Evolutionary conservation across 805 yeast genomes (phyloP).

Genomic region (Kregervanrija delftensis): DNA sequence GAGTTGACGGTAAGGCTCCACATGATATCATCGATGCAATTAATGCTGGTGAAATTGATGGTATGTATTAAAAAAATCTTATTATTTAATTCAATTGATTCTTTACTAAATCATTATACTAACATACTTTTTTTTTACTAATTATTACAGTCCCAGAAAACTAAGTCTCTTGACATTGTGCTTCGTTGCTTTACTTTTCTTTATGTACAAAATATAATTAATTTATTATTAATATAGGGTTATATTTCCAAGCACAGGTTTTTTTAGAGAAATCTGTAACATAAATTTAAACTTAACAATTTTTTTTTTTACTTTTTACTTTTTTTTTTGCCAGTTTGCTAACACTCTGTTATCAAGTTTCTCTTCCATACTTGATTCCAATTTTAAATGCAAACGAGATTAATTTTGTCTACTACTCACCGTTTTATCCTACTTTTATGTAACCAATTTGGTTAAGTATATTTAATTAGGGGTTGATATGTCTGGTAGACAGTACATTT

Average conservation of each 20-base stretch:
- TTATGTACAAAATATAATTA: conserved; percentile 10
- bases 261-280: conserved; percentile 1
- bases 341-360: conserved; percentile 84
- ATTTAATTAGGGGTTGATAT: neutral
- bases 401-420: conserved; percentile 63
- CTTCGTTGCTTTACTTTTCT: neutral
- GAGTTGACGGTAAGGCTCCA: conserved; percentile 99
- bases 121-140: conserved; percentile 3
- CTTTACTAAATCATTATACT: conserved; percentile 3
- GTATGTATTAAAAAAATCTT: conserved; percentile 32
- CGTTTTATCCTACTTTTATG: conserved; percentile 29
- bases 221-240: conserved; percentile 21
- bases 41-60: conserved; percentile 96
- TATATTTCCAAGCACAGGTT: conserved; percentile 1
- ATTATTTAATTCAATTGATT: neutral
- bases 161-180: conserved; percentile 32
- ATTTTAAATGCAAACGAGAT: conserved; percentile 87
- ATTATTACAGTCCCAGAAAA: conserved; percentile 54
- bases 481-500: conserved; percentile 9
- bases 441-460: conserved; percentile 1
- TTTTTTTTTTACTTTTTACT: no score
- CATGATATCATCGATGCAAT: conserved; percentile 98
- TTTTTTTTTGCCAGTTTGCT: conserved; percentile 49
- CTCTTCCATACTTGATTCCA: conserved; percentile 63
- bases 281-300: neutral